A percentile compares a stretch with the other conserved stretches of the same genome.
Conservation (phyloP, 2,329 filamentous ascomycete genomes). For the Cladosporium sp. region DNA sequence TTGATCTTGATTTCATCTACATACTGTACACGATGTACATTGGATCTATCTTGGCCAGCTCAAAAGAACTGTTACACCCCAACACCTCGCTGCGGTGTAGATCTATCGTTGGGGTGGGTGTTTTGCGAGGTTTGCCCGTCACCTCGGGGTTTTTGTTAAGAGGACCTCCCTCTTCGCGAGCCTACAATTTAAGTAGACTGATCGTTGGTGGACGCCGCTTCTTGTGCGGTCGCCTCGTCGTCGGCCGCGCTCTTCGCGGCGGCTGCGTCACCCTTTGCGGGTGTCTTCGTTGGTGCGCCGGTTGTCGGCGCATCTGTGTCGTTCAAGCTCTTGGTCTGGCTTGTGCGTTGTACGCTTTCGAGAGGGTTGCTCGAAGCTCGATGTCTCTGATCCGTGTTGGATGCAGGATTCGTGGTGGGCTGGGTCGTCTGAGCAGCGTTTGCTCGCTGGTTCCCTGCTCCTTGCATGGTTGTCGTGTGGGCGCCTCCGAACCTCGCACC, state of each 20-base stretch:
- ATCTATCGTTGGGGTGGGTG: conserved; percentile 15
- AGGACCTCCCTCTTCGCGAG: neutral
- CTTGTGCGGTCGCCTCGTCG: neutral
- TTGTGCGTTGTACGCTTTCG: neutral
- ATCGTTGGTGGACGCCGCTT: neutral
- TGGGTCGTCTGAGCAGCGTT: neutral
- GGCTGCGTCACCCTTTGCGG: neutral
- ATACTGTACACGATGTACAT: neutral
- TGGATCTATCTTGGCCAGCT: conserved; percentile 18
- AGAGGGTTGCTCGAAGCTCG: neutral
- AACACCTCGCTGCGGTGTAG: conserved; percentile 14
- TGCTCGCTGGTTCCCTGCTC: neutral
- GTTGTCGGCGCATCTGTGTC: neutral
- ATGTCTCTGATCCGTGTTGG: neutral
- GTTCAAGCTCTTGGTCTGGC: neutral
- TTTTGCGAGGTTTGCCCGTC: conserved; percentile 14
- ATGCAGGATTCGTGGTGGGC: neutral
- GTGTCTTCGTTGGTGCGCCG: neutral
- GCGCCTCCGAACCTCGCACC: neutral
- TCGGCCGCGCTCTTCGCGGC: neutral
- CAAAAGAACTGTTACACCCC: conserved; percentile 13
- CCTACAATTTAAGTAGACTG: neutral
- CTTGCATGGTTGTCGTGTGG: neutral
- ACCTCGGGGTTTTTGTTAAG: neutral
- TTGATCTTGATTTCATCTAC: neutral